Percentiles rank a stretch among this genome's conserved stretches.
Evolutionary conservation across 371 early-diverging fungal genomes (phyloP).

Genomic region (Coemansia sp.): DNA sequence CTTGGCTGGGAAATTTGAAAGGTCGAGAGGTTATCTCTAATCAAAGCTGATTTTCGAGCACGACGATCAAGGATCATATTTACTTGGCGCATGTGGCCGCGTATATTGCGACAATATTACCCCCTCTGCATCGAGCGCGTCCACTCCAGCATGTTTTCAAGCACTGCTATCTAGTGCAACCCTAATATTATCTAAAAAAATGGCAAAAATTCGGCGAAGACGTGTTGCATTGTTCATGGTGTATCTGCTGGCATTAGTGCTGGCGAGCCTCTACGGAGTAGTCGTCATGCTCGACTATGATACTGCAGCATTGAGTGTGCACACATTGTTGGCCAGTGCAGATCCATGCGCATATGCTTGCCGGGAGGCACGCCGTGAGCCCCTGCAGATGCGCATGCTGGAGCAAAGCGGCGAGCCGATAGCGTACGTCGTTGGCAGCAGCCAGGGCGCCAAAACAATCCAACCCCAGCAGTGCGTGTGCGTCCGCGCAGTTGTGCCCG

Average conservation of each 20-base stretch:
- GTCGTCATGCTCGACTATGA: constrained; percentile 1
- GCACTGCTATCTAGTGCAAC: neutral
- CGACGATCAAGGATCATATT: neutral
- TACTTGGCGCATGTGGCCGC: neutral
- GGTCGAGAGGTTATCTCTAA: neutral
- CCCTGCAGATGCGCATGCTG: neutral
- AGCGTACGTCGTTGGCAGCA: constrained; percentile 17
- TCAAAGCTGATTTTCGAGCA: neutral
- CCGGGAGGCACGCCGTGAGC: neutral
- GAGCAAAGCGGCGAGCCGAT: neutral
- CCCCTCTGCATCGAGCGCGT: neutral
- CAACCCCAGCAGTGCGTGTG: constrained; percentile 25
- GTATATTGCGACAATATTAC: too few relatives aligned
- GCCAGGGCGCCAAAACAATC: constrained; percentile 2
- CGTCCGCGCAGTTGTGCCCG: constrained; percentile 19
- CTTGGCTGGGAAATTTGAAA: neutral
- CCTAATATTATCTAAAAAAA: neutral
- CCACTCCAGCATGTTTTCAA: neutral
- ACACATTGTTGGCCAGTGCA: neutral
- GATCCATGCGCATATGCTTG: constrained; percentile 1
- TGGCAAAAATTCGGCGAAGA: neutral
- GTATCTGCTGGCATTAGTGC: neutral
- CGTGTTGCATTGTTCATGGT: neutral
- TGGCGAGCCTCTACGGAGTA: neutral
- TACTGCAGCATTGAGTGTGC: too few relatives aligned